Conservation (phyloP, 148 eudicot species). For the Dianthus caryophyllus region DNA sequence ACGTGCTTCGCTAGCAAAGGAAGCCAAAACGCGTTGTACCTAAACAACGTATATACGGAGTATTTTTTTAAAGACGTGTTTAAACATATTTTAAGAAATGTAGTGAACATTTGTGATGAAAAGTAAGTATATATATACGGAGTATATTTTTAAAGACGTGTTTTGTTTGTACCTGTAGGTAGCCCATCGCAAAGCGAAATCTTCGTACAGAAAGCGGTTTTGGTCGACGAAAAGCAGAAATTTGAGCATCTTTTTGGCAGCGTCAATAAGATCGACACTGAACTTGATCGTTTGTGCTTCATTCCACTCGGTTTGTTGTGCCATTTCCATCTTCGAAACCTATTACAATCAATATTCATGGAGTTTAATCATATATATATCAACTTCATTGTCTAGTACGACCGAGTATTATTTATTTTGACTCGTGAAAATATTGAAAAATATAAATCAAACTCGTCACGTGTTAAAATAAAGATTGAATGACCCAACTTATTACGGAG, state of each 20-base stretch:
- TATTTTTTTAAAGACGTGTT: background rate
- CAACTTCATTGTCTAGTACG: too few relatives aligned
- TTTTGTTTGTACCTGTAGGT: constrained; percentile 48
- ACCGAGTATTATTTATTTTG: too few relatives aligned
- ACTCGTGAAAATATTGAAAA: too few relatives aligned
- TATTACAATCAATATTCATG: too few relatives aligned
- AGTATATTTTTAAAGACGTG: background rate
- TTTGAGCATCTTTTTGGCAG: constrained; percentile 63
- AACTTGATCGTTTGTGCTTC: constrained; percentile 61
- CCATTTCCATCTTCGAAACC: constrained; percentile 6
- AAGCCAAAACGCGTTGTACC: constrained; percentile 54
- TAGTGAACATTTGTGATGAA: background rate
- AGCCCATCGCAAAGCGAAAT: constrained; percentile 50
- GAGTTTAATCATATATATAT: too few relatives aligned
- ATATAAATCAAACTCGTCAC: too few relatives aligned
- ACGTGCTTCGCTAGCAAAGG: constrained; percentile 80
- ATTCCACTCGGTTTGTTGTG: constrained; percentile 64
- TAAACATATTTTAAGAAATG: too few relatives aligned
- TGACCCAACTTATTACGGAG: too few relatives aligned
- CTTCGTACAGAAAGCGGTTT: constrained; percentile 61
- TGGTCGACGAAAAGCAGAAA: constrained; percentile 83
- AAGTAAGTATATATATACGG: background rate
- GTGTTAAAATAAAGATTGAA: too few relatives aligned
- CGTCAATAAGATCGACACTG: constrained; percentile 58
- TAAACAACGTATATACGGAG: background rate